Conservation (phyloP, 192 early-diverging fungal genomes). For the Linnemannia schmuckeri region DNA sequence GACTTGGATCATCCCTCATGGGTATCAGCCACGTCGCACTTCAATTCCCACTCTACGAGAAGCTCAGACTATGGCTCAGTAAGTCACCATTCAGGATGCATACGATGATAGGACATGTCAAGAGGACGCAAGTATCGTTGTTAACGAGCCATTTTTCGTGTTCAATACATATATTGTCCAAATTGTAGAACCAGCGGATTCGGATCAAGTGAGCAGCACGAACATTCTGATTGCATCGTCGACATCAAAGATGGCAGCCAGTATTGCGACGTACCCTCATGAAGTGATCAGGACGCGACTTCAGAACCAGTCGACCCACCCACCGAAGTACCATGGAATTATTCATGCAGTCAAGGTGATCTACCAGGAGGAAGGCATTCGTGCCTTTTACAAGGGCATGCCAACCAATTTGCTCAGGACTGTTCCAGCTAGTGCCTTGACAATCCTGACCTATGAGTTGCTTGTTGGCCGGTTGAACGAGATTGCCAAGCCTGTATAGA, state of each 20-base stretch:
- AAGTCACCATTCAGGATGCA: conserved; percentile 31
- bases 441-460: conserved; percentile 91
- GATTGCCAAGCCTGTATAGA: conserved; percentile 43
- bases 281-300: conserved; percentile 95
- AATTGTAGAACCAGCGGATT: conserved; percentile 37
- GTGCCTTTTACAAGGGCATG: conserved; percentile 91
- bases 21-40: conserved; percentile 94
- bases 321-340: conserved; percentile 87
- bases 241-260: conserved; percentile 91
- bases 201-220: conserved; percentile 54
- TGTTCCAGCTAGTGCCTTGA: conserved; percentile 89
- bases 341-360: conserved; percentile 82
- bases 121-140: not conserved
- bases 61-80: conserved; percentile 77
- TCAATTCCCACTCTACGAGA: conserved; percentile 97
- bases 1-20: conserved; percentile 89
- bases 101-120: not conserved
- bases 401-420: conserved; percentile 89
- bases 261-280: conserved; percentile 93
- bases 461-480: conserved; percentile 74
- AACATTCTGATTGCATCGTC: conserved; percentile 86
- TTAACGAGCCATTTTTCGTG: conserved; percentile 3
- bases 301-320: conserved; percentile 84
- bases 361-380: conserved; percentile 79
- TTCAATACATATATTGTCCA: not conserved